These are phyloP conservation scores for Ophiostoma tasmaniense DNA, from an alignment of 2,329 filamentous ascomycete genomes.

Conservation along the genomic window DNA sequence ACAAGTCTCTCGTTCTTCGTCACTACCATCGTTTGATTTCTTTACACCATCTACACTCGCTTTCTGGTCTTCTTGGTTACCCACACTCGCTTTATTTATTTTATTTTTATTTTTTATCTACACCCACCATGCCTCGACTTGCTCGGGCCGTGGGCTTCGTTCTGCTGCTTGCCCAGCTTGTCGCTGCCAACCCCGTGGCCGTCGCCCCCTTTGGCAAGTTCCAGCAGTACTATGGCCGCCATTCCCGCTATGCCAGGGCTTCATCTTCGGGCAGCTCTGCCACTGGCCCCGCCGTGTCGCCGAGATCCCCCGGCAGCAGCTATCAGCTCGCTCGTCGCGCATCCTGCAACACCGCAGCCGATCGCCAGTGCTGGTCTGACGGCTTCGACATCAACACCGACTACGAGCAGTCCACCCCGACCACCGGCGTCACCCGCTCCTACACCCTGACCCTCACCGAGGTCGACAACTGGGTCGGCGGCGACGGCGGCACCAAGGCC, in stretches of 20 bases:
- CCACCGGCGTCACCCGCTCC: constrained; percentile 18
- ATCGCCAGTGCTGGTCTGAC: constrained; percentile 21
- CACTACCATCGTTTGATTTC: background rate
- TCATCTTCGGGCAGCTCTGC: too few species aligned
- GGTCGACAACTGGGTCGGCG: constrained; percentile 19
- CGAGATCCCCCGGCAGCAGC: background rate
- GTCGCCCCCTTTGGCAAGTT: background rate
- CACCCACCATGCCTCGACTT: background rate
- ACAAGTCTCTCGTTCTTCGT: background rate
- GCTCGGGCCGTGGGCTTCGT: background rate
- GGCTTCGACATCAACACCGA: constrained; percentile 23
- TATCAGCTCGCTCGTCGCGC: background rate
- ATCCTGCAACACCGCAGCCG: constrained; percentile 18
- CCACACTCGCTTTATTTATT: background rate
- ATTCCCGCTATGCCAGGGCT: background rate
- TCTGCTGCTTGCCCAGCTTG: background rate
- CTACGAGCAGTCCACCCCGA: constrained; percentile 20
- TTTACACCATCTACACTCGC: background rate
- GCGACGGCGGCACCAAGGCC: constrained; percentile 19
- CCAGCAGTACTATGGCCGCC: background rate
- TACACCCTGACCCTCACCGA: constrained; percentile 21
- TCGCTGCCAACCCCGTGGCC: background rate
- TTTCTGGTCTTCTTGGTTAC: background rate
- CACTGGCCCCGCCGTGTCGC: background rate
- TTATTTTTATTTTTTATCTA: background rate